phyloP scores from a whole-genome alignment of 2,329 filamentous ascomycete species.

The Remersonia thermophila region DNA sequence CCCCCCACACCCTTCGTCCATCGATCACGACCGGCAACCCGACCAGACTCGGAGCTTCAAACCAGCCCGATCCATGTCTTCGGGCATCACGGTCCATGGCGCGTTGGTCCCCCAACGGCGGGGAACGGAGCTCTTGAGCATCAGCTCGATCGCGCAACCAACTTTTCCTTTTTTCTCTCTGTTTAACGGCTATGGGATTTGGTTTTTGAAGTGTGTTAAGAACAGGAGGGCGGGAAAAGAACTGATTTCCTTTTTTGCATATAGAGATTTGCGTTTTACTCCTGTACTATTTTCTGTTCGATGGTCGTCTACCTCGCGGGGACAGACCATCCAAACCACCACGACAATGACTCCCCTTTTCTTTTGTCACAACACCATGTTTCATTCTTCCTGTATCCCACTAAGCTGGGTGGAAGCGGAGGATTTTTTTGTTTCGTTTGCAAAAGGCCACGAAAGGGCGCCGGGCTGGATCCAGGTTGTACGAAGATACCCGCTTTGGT shows the following conservation, averaged over 20 bases:
- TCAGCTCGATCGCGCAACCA: not conserved
- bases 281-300: constrained; percentile 9
- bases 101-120: not conserved
- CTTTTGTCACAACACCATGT: constrained; percentile 7
- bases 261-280: constrained; percentile 17
- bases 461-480: constrained; percentile 22
- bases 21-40: constrained; percentile 6
- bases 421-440: constrained; percentile 8
- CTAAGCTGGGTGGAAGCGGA: constrained; percentile 12
- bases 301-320: constrained; percentile 9
- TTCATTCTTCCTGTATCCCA: constrained; percentile 16
- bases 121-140: too few relatives aligned
- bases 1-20: not conserved
- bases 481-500: constrained; percentile 23
- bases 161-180: constrained; percentile 5
- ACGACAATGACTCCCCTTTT: constrained; percentile 9
- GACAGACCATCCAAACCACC: constrained; percentile 6
- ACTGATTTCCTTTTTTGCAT: constrained; percentile 16
- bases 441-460: constrained; percentile 16
- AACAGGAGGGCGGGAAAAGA: constrained; percentile 15
- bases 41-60: too few relatives aligned
- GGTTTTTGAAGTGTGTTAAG: constrained; percentile 14
- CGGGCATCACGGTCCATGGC: constrained; percentile 1
- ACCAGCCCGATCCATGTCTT: too few relatives aligned
- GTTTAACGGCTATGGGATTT: constrained; percentile 6